Percentiles rank a stretch among this genome's conserved stretches.
phyloP scores from a whole-genome alignment of 2,329 filamentous ascomycete species.

The Thermomyces lanuginosus region DNA sequence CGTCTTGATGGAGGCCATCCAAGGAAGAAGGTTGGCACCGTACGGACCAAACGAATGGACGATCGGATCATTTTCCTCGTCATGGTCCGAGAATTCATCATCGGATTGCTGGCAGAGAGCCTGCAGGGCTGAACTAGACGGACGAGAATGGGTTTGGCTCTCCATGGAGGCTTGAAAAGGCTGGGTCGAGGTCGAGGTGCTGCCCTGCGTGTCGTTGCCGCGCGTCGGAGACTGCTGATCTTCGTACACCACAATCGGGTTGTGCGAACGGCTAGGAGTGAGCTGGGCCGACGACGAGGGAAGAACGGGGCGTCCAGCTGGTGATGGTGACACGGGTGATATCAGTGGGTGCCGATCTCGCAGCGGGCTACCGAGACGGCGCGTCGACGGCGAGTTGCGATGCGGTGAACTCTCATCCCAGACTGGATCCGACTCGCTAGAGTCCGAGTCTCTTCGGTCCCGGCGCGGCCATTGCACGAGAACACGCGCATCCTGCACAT shows the following conservation, averaged over 20 bases:
- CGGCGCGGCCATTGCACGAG: slow-evolving; percentile 69
- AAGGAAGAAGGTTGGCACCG: slow-evolving; percentile 67
- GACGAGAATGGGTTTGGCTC: too few species aligned
- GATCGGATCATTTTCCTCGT: slow-evolving; percentile 89
- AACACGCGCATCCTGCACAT: slow-evolving; percentile 84
- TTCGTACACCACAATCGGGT: slow-evolving; percentile 51
- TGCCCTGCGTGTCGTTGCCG: slow-evolving; percentile 9
- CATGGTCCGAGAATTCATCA: slow-evolving; percentile 59
- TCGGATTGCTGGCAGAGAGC: slow-evolving; percentile 15
- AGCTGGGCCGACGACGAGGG: slow-evolving; percentile 27
- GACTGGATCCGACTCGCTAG: slow-evolving; percentile 47
- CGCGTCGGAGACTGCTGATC: slow-evolving; percentile 46
- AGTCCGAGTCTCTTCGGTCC: slow-evolving; percentile 35
- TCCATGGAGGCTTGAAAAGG: too few species aligned
- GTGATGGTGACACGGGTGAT: slow-evolving; percentile 63
- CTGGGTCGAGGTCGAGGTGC: slow-evolving; percentile 12
- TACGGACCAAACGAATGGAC: slow-evolving; percentile 85
- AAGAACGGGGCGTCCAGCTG: slow-evolving; percentile 33
- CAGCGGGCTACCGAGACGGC: slow-evolving; percentile 29
- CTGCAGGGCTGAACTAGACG: too few species aligned
- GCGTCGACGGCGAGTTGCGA: slow-evolving; percentile 15
- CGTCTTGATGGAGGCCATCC: slow-evolving; percentile 62
- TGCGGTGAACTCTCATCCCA: slow-evolving; percentile 44
- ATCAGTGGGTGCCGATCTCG: slow-evolving; percentile 46
- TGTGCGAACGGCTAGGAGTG: slow-evolving; percentile 29